Conservation (phyloP, 1,284 basidiomycete species). For the Athelia psychrophila region DNA sequence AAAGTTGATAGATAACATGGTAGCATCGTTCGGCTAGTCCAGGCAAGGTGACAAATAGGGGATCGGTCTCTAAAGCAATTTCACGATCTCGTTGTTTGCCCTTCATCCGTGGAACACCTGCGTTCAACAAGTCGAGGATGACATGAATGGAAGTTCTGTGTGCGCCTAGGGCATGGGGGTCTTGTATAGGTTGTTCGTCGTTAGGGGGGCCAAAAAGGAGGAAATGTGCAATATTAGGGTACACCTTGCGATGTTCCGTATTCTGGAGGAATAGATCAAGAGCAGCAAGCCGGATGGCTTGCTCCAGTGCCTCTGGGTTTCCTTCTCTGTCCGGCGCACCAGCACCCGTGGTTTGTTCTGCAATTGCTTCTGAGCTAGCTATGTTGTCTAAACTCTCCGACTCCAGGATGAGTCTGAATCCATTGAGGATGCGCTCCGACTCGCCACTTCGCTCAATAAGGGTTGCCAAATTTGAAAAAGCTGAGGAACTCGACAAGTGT, state of each 20-base stretch:
- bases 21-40: slow-evolving; percentile 87
- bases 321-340: slow-evolving; percentile 57
- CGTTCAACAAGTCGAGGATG: slow-evolving; percentile 75
- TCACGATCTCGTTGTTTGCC: slow-evolving; percentile 38
- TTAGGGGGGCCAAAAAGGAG: slow-evolving; percentile 72
- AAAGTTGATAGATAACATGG: slow-evolving; percentile 83
- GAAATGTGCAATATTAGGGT: slow-evolving; percentile 89
- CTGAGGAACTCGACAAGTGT: slow-evolving; percentile 57
- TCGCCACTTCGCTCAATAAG: slow-evolving; percentile 84
- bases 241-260: slow-evolving; percentile 61
- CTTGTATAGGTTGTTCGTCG: slow-evolving; percentile 61
- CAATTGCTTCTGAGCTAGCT: slow-evolving; percentile 51
- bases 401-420: slow-evolving; percentile 73
- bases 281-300: slow-evolving; percentile 77
- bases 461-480: slow-evolving; percentile 71
- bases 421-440: slow-evolving; percentile 82
- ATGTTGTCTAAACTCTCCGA: slow-evolving; percentile 60
- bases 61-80: slow-evolving; percentile 30
- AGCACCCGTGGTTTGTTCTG: slow-evolving; percentile 66
- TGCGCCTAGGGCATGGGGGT: slow-evolving; percentile 71
- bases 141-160: slow-evolving; percentile 77
- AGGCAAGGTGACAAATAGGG: slow-evolving; percentile 71
- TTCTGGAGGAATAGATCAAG: slow-evolving; percentile 85
- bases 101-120: slow-evolving; percentile 59
- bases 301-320: slow-evolving; percentile 47